phyloP scores from a whole-genome alignment of 192 early-diverging fungal species.

The Coemansia erecta region DNA sequence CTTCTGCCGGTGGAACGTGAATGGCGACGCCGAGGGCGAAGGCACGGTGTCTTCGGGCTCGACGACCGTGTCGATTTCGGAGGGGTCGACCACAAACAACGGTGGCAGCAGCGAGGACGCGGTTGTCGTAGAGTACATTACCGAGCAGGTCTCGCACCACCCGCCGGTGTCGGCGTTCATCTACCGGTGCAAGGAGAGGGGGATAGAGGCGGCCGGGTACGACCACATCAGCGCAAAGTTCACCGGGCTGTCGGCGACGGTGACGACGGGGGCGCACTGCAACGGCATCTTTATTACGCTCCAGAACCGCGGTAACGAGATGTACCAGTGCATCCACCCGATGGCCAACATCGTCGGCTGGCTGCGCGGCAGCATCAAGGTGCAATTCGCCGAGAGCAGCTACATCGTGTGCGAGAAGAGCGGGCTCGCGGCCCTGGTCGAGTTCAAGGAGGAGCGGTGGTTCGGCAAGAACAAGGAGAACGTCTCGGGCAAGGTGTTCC shows the following conservation, averaged over 20 bases:
- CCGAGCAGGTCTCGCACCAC: conserved; percentile 65
- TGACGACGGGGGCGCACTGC: conserved; percentile 64
- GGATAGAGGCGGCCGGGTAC: conserved; percentile 61
- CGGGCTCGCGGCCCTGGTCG: conserved; percentile 59
- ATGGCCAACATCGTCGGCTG: conserved; percentile 66
- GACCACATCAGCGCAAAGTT: conserved; percentile 74
- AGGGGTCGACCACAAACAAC: background rate
- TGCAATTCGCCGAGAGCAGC: conserved; percentile 60
- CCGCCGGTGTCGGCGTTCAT: conserved; percentile 61
- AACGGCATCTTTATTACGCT: conserved; percentile 66
- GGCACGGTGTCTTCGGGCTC: conserved; percentile 41
- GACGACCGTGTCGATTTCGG: conserved; percentile 16
- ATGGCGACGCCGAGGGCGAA: conserved; percentile 9
- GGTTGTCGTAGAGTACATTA: conserved; percentile 56
- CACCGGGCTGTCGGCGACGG: conserved; percentile 70
- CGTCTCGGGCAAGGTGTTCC: conserved; percentile 67
- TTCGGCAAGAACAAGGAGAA: conserved; percentile 66
- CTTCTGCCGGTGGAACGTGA: conserved; percentile 57
- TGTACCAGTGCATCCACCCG: conserved; percentile 66
- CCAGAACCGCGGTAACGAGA: conserved; percentile 58
- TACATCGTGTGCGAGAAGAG: conserved; percentile 64
- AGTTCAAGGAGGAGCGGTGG: conserved; percentile 76
- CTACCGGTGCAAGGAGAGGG: conserved; percentile 62
- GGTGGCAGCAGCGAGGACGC: conserved; percentile 11
- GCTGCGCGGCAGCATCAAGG: conserved; percentile 63